These are phyloP conservation scores for Juncus effusus DNA, from an alignment of 176 grass and related monocot genomes.

Conservation along the genomic window DNA sequence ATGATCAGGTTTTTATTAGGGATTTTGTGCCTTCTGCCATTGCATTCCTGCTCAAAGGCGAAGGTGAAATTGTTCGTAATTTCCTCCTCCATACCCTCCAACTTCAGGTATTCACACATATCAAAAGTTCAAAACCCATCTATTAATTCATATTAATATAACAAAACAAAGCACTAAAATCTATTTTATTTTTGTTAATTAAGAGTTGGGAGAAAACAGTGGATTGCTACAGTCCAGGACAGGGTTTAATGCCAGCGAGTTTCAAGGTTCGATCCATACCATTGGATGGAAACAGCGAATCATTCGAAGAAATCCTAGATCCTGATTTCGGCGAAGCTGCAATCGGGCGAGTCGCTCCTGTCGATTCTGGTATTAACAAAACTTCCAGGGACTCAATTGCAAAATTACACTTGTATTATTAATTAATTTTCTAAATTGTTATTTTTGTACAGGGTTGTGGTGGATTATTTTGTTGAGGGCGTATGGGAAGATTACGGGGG, in stretches of 20 bases:
- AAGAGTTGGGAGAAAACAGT: slow-evolving; percentile 99
- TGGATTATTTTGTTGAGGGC: slow-evolving; percentile 90
- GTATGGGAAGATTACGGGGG: slow-evolving; percentile 95
- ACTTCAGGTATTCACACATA: slow-evolving; percentile 52
- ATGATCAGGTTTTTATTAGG: slow-evolving; percentile 96
- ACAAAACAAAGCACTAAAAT: no score
- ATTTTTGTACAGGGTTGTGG: slow-evolving; percentile 67
- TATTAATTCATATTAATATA: no score
- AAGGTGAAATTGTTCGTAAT: slow-evolving; percentile 85
- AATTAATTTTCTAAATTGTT: no score
- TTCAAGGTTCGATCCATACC: slow-evolving; percentile 94
- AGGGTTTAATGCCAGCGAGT: slow-evolving; percentile 95
- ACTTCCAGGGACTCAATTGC: neutral
- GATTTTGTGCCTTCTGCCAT: slow-evolving; percentile 90
- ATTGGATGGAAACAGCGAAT: slow-evolving; percentile 89
- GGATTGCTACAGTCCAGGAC: slow-evolving; percentile 91
- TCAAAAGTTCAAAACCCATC: neutral
- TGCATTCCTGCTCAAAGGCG: slow-evolving; percentile 77
- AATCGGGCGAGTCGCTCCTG: slow-evolving; percentile 91
- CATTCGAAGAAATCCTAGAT: slow-evolving; percentile 93
- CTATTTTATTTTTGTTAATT: neutral
- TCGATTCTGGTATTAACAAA: slow-evolving; percentile 75
- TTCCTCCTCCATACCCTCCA: slow-evolving; percentile 96
- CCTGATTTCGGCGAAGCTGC: slow-evolving; percentile 96
- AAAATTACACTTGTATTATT: neutral